Base-by-base conservation (phyloP, 2,329 filamentous ascomycete genomes). In the Drechslerella dactyloides region DNA sequence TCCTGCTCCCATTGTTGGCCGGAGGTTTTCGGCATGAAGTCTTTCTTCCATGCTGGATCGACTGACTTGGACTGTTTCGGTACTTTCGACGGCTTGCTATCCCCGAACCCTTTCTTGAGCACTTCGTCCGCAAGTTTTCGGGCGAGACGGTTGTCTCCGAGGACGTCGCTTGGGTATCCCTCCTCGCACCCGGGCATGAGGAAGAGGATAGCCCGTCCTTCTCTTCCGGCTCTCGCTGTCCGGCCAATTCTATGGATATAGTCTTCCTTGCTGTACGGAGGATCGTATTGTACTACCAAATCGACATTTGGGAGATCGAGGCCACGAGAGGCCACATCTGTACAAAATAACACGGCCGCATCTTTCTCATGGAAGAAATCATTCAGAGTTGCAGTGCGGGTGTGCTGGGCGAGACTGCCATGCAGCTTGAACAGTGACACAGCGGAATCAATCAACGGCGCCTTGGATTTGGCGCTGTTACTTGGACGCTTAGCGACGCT, bases 241-340 rank as follows among this genome's bases (percentile, higher is more conserved):
- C 94, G 90, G 61, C 94, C 94, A 62, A 97, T 91, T 63, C 94
- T 89, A 81, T 99, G 94, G 6, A 97, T 85, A 79, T 99, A 94
- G 79, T 99, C 94, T 72, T 93, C 90, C 23, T 91, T 88, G 78
- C 90, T 91, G 80, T 97, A 97, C 1, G 94, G 91, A 0, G 94
- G 93, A 78, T 99, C 94, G 78, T 96, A 97, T 79, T 99, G 94
- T 64, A 99, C 86, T 55, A 99, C 92, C 19, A 97, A 84, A 79
- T 99, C 94, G 57, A 99, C 91, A 56, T 94, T 93, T 0, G 93
- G 93, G 15, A 99, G 86, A 82, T 99, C 94, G 46, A 99, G 87
- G 82, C 94, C 94, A 78, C 94, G 91, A 19, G 94, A 94, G 11
- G 94, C 91, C 56, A 99, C 94, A 78, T 99, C 94, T 0, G 94